Conservation (phyloP, 768 basidiomycete species). For the Suillus alpinus region DNA sequence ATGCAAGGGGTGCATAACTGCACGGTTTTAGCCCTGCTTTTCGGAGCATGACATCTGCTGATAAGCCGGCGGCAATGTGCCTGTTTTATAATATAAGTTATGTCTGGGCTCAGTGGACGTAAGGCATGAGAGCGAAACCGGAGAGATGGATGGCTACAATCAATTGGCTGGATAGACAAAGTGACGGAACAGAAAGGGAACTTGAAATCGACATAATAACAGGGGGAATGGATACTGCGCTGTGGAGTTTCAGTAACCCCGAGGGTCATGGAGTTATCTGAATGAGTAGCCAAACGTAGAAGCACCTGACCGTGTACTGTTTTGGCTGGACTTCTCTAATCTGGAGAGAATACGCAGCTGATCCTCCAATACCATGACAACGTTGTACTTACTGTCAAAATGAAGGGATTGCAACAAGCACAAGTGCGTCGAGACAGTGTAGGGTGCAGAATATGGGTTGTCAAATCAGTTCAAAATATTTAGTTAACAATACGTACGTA, state of each 20-base stretch:
- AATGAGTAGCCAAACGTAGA: not conserved
- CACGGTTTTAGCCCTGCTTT: not conserved
- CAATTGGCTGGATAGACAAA: not conserved
- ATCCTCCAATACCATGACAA: constrained; percentile 12
- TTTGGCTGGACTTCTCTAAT: not conserved
- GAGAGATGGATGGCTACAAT: not conserved
- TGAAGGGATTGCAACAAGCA: not conserved
- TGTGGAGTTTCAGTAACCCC: not conserved
- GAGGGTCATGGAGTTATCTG: not conserved
- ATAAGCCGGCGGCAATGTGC: constrained; percentile 4
- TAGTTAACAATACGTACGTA: not conserved
- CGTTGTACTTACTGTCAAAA: constrained; percentile 10
- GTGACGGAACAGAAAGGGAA: not conserved
- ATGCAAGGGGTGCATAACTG: not conserved
- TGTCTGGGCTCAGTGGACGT: not conserved
- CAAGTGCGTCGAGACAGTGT: too few species aligned
- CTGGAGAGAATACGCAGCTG: not conserved
- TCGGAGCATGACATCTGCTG: constrained; percentile 1
- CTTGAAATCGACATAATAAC: constrained; percentile 1
- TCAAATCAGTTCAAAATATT: not conserved
- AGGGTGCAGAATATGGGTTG: not conserved
- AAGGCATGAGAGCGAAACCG: not conserved
- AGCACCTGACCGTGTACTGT: not conserved
- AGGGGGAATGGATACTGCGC: not conserved
- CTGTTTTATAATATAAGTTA: not conserved